A percentile compares a stretch with the other conserved stretches of the same genome.
Evolutionary conservation across 1,284 basidiomycete species (phyloP).

Genomic region (Spongiforma sp.): DNA sequence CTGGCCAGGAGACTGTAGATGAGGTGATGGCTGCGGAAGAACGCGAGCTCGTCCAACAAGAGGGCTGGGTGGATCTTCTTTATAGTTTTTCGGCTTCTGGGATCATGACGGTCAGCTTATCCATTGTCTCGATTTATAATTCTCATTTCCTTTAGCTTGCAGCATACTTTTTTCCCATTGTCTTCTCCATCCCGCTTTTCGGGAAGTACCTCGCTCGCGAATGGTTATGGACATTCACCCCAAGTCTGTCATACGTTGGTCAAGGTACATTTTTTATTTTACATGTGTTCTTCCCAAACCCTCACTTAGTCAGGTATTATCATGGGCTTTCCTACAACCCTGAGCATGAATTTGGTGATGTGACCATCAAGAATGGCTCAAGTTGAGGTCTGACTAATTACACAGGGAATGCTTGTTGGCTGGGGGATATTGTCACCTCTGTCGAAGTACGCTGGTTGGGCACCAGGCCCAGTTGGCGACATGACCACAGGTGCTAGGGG

Average conservation of each 20-base stretch:
- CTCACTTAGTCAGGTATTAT: slow-evolving; percentile 76
- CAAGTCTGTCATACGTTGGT: slow-evolving; percentile 89
- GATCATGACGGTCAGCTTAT: slow-evolving; percentile 67
- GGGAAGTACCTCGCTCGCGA: slow-evolving; percentile 84
- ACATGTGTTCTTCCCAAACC: neutral
- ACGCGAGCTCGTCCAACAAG: slow-evolving; percentile 53
- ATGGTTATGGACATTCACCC: slow-evolving; percentile 97
- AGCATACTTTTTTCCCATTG: slow-evolving; percentile 86
- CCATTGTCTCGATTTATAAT: neutral
- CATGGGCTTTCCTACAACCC: slow-evolving; percentile 95
- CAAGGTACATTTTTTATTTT: slow-evolving; percentile 62
- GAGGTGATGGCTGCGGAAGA: slow-evolving; percentile 38
- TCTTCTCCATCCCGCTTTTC: slow-evolving; percentile 93
- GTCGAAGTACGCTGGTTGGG: slow-evolving; percentile 85
- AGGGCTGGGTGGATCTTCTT: slow-evolving; percentile 75
- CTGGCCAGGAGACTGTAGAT: slow-evolving; percentile 3
- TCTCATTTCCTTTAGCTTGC: slow-evolving; percentile 55
- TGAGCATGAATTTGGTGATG: slow-evolving; percentile 89
- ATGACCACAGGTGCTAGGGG: slow-evolving; percentile 86
- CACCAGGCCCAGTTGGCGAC: slow-evolving; percentile 86
- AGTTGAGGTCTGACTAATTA: slow-evolving; percentile 4
- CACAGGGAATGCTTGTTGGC: slow-evolving; percentile 90
- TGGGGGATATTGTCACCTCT: slow-evolving; percentile 93
- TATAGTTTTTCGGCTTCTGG: slow-evolving; percentile 81
- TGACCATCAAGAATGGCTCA: neutral